A percentile compares a stretch with the other conserved stretches of the same genome.
Evolutionary conservation across 2,329 filamentous ascomycete genomes (phyloP).

Genomic region (Ceratocystis huliohia): DNA sequence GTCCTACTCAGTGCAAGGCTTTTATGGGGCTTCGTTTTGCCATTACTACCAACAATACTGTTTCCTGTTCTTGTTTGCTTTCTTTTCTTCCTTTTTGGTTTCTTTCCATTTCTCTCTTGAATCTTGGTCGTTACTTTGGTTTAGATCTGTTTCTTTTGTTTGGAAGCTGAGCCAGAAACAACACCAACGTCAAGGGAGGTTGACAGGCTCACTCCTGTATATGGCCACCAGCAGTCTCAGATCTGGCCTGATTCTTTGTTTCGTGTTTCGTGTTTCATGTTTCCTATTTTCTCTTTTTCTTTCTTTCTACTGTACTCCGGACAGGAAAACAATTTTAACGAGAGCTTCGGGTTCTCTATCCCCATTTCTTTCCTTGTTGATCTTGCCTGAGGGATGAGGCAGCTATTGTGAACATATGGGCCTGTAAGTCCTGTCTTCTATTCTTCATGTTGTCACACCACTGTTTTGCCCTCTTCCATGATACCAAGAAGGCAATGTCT

Average conservation of each 20-base stretch:
- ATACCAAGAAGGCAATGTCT: background rate
- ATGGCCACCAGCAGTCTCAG: slow-evolving; percentile 12
- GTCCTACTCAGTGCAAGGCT: background rate
- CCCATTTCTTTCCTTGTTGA: background rate
- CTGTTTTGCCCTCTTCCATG: background rate
- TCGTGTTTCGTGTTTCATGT: slow-evolving; percentile 4
- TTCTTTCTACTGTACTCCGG: background rate
- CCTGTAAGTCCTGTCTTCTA: background rate
- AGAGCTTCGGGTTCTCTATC: background rate
- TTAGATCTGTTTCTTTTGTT: background rate
- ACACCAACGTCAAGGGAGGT: background rate
- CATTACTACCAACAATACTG: background rate
- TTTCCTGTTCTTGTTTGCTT: slow-evolving; percentile 12
- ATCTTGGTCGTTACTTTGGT: background rate
- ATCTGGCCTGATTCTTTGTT: slow-evolving; percentile 5
- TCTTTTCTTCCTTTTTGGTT: background rate
- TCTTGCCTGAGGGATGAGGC: background rate
- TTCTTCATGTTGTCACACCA: background rate
- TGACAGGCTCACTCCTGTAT: slow-evolving; percentile 3
- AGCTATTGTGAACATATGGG: background rate
- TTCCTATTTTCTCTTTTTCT: slow-evolving; percentile 9
- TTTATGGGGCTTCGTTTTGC: slow-evolving; percentile 5
- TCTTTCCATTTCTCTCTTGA: background rate
- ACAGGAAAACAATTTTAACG: background rate
- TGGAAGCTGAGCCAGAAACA: background rate